Conservation (phyloP, 2,329 filamentous ascomycete species). For the Diaporthe eres region DNA sequence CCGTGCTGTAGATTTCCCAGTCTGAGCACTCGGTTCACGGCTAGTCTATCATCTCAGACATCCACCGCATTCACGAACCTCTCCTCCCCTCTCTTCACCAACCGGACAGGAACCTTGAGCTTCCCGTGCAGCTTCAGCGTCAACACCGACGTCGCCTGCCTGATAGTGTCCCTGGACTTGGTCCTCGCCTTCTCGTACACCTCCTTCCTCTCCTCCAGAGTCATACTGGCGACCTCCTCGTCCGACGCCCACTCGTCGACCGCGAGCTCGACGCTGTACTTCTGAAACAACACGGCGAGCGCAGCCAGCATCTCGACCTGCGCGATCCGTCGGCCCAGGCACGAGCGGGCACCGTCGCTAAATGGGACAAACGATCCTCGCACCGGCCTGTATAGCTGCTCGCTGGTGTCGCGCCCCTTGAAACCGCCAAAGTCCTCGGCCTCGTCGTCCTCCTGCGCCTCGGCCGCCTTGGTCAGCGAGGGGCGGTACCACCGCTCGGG, state of each 20-base stretch:
- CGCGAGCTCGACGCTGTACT: conserved; percentile 78
- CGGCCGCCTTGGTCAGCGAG: conserved; percentile 40
- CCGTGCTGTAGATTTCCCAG: neutral
- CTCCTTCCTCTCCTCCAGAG: conserved; percentile 57
- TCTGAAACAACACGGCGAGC: conserved; percentile 68
- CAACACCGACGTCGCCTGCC: conserved; percentile 72
- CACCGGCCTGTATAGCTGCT: conserved; percentile 71
- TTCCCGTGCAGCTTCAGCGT: conserved; percentile 79
- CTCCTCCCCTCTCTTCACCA: conserved; percentile 80
- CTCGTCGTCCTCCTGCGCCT: conserved; percentile 45
- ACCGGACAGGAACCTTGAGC: conserved; percentile 73
- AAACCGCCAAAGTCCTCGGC: conserved; percentile 71
- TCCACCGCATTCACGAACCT: conserved; percentile 68
- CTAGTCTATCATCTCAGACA: neutral
- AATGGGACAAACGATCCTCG: conserved; percentile 72
- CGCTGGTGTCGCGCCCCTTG: conserved; percentile 72
- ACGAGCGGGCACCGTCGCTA: conserved; percentile 70
- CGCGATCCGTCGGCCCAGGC: conserved; percentile 70
- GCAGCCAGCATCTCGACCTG: conserved; percentile 71
- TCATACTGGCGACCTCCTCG: conserved; percentile 68
- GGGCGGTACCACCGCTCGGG: conserved; percentile 80
- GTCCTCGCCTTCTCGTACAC: conserved; percentile 74
- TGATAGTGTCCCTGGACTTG: conserved; percentile 66
- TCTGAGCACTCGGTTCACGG: neutral
- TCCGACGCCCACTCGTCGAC: conserved; percentile 72